These are phyloP conservation scores for Mortierella alpina DNA, from an alignment of 192 early-diverging fungal genomes.

Conservation along the genomic window DNA sequence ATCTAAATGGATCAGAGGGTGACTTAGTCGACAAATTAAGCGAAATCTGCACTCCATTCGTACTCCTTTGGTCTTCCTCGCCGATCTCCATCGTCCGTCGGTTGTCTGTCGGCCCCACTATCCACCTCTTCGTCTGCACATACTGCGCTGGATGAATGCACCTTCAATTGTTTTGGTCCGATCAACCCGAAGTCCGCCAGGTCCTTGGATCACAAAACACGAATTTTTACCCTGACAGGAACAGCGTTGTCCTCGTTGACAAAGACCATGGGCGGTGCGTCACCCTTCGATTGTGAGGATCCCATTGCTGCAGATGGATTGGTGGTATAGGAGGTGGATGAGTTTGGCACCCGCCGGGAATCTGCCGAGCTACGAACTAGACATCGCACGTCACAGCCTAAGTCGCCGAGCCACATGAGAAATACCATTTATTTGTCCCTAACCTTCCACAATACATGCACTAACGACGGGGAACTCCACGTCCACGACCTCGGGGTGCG, in stretches of 20 bases:
- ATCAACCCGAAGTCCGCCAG: not conserved
- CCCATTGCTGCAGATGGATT: slow-evolving; percentile 22
- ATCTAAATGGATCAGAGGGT: slow-evolving; percentile 15
- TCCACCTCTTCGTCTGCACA: no score
- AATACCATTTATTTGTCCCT: not conserved
- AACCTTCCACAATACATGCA: not conserved
- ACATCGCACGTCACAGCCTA: no score
- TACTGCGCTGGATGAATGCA: no score
- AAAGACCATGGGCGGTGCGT: slow-evolving; percentile 47
- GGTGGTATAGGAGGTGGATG: slow-evolving; percentile 2
- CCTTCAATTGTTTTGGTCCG: not conserved
- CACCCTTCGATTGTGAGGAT: slow-evolving; percentile 50
- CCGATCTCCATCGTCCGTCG: no score
- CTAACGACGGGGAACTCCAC: slow-evolving; percentile 73
- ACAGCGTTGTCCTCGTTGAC: slow-evolving; percentile 49
- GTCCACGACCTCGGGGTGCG: slow-evolving; percentile 71
- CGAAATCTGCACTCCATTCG: no score
- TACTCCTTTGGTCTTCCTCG: no score
- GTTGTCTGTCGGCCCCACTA: no score
- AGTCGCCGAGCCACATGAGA: not conserved
- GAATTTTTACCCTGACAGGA: slow-evolving; percentile 46
- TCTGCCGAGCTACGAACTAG: no score
- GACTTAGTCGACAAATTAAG: not conserved
- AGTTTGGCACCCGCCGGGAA: not conserved
- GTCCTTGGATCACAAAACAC: not conserved